These are phyloP conservation scores for Corymbia calophylla DNA, from an alignment of 441 rosid species.

Conservation along the genomic window DNA sequence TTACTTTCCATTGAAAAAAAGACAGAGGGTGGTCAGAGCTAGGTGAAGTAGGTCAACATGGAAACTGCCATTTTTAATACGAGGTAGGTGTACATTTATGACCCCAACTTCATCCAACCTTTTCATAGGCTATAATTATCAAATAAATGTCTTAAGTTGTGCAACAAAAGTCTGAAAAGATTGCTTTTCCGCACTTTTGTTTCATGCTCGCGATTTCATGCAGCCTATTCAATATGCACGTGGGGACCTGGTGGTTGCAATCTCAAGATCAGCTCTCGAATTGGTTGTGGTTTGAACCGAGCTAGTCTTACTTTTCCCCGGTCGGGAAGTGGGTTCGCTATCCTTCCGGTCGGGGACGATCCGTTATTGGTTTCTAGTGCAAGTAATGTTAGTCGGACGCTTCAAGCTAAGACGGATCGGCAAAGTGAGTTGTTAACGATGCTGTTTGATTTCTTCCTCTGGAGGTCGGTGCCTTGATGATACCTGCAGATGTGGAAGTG, in stretches of 20 bases:
- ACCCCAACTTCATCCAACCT: neutral
- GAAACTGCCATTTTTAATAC: neutral
- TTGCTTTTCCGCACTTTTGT: neutral
- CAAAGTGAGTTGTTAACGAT: neutral
- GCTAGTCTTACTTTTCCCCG: neutral
- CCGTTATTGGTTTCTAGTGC: neutral
- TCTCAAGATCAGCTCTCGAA: neutral
- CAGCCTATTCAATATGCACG: neutral
- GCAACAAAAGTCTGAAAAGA: neutral
- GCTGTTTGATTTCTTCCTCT: neutral
- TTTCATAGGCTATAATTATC: neutral
- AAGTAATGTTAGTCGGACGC: neutral
- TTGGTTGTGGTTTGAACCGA: neutral
- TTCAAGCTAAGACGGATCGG: neutral
- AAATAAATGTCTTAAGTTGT: neutral
- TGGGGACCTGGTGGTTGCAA: neutral
- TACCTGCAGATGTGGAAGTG: neutral
- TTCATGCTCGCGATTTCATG: neutral
- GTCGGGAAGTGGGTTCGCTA: neutral
- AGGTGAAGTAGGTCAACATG: neutral
- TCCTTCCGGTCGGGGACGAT: neutral
- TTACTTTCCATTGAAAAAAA: neutral
- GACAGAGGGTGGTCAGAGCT: neutral
- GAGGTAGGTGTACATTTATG: neutral
- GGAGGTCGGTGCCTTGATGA: neutral